Conservation (phyloP, 108 stramenopile genomes). For the Skeletonema marinoi region DNA sequence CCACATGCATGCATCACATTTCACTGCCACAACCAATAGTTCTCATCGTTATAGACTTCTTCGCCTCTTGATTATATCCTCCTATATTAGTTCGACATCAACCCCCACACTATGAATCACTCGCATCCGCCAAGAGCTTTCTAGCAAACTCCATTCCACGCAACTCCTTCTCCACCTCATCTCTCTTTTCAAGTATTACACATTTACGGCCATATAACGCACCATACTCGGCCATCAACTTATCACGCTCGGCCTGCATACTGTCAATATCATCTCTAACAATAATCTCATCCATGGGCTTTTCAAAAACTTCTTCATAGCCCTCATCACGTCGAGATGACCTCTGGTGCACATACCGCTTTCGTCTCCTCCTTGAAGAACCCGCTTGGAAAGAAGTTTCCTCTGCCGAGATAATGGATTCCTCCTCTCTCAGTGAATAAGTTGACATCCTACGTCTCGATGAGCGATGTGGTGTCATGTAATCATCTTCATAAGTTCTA, state of each 20-base stretch:
- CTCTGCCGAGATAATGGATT: background rate
- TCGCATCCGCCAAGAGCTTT: background rate
- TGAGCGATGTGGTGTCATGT: background rate
- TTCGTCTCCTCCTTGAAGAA: background rate
- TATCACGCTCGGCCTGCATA: background rate
- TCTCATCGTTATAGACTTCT: too few relatives aligned
- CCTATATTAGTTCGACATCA: background rate
- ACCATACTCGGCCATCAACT: slow-evolving; percentile 7
- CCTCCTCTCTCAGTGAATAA: slow-evolving; percentile 4
- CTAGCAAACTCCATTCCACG: background rate
- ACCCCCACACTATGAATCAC: background rate
- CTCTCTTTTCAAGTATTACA: background rate
- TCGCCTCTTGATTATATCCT: too few relatives aligned
- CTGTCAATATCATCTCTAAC: background rate
- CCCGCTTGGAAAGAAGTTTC: background rate
- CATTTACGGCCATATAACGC: background rate
- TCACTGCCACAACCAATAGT: too few relatives aligned
- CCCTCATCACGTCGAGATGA: background rate
- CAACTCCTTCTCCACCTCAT: background rate
- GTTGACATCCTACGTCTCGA: background rate
- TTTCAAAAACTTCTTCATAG: background rate
- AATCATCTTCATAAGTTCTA: background rate
- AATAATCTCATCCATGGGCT: slow-evolving; percentile 12
- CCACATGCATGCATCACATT: too few relatives aligned
- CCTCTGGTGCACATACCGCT: background rate